These are phyloP conservation scores for Jaltomata sinuosa DNA, from an alignment of 257 asterid species.

Conservation along the genomic window DNA sequence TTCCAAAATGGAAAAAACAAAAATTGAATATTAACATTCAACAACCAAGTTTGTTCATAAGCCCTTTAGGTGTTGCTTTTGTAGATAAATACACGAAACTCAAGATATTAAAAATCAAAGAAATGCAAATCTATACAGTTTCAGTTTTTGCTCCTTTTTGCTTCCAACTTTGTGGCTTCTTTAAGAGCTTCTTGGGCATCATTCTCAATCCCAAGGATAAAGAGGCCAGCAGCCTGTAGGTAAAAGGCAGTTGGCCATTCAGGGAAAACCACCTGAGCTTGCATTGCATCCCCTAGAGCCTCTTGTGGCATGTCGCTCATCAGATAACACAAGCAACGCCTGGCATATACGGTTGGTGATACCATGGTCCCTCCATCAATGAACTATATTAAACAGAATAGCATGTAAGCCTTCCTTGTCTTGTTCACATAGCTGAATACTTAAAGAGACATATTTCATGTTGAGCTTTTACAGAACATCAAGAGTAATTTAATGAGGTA, in stretches of 20 bases:
- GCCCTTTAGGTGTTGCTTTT: not conserved
- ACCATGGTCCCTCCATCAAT: constrained; percentile 88
- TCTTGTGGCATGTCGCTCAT: constrained; percentile 30
- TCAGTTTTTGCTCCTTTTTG: constrained; percentile 23
- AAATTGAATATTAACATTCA: constrained; percentile 3
- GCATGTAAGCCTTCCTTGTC: not conserved
- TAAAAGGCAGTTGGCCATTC: constrained; percentile 40
- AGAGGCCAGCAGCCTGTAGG: constrained; percentile 38
- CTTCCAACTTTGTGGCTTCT: constrained; percentile 35
- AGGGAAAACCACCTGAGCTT: constrained; percentile 33
- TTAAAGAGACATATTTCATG: not conserved
- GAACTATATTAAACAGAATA: constrained; percentile 30
- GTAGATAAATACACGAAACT: constrained; percentile 10
- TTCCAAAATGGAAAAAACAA: not conserved
- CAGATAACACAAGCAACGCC: constrained; percentile 55
- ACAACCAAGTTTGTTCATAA: not conserved
- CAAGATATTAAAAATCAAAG: not conserved
- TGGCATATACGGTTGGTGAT: constrained; percentile 68
- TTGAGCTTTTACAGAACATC: not conserved
- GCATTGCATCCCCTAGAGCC: constrained; percentile 35
- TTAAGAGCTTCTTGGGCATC: constrained; percentile 39
- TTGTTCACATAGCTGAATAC: not conserved
- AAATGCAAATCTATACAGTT: constrained; percentile 6
- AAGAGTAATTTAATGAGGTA: not conserved
- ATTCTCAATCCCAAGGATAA: constrained; percentile 31